Percentiles rank a stretch among this genome's conserved stretches.
These are phyloP conservation scores for Penicillium sp. DNA, from an alignment of 2,329 filamentous ascomycete genomes.

Conservation along the genomic window DNA sequence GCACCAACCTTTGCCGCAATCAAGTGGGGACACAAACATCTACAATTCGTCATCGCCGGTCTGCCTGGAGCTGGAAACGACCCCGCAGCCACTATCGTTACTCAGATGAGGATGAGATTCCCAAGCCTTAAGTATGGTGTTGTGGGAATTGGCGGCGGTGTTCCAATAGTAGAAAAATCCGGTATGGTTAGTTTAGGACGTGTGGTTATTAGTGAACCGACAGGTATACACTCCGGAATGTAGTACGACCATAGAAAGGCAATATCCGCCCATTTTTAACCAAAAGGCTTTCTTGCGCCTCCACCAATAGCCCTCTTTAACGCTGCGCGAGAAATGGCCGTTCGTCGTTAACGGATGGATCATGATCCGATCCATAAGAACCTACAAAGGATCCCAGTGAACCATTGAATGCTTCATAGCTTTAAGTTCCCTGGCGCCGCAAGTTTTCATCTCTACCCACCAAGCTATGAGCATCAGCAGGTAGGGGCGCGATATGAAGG, in stretches of 20 bases:
- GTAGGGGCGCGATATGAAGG: not conserved
- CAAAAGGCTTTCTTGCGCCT: not conserved
- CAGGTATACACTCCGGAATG: not conserved
- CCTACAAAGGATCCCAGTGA: not conserved
- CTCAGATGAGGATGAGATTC: not conserved
- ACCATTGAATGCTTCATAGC: not conserved
- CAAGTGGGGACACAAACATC: slow-evolving; percentile 11
- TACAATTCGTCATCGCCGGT: slow-evolving; percentile 17
- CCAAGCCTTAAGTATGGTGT: not conserved
- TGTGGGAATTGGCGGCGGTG: not conserved
- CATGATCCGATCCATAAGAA: not conserved
- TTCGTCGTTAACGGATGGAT: not conserved
- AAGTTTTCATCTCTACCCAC: not conserved
- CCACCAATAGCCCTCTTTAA: not conserved
- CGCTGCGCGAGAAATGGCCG: not conserved
- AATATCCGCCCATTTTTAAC: not conserved
- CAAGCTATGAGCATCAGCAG: not conserved
- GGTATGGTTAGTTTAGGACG: slow-evolving; percentile 18
- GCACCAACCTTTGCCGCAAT: slow-evolving; percentile 12
- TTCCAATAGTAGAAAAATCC: slow-evolving; percentile 1
- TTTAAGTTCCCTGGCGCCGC: not conserved
- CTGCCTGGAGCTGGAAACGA: slow-evolving; percentile 13
- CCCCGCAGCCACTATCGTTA: slow-evolving; percentile 6
- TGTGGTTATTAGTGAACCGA: slow-evolving; percentile 21
- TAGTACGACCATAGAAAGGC: slow-evolving; percentile 10